A percentile compares a stretch with the other conserved stretches of the same genome.
Conservation (phyloP, 1,284 basidiomycete species). For the Sporisorium scitamineum region DNA sequence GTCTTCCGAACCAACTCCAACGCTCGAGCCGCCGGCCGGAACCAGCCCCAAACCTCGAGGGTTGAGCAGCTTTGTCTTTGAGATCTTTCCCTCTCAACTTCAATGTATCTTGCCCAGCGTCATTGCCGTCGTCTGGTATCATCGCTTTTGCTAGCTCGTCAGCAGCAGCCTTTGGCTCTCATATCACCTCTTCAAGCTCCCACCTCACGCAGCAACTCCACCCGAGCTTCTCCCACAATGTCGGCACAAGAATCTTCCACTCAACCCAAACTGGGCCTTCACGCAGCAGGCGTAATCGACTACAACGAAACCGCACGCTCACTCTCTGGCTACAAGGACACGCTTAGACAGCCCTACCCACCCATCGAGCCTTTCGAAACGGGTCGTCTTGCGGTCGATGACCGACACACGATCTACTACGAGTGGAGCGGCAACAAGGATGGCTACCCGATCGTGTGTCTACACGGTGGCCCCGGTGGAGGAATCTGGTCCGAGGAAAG, state of each 20-base stretch:
- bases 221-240: constrained; percentile 10
- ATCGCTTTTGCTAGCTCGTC: background rate
- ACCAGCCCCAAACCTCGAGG: background rate
- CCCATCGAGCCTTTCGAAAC: constrained; percentile 59
- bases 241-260: background rate
- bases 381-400: constrained; percentile 52
- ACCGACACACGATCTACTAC: constrained; percentile 59
- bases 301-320: constrained; percentile 47
- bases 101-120: constrained; percentile 16
- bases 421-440: constrained; percentile 58
- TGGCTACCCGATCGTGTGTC: constrained; percentile 61
- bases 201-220: background rate
- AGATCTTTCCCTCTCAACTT: constrained; percentile 4
- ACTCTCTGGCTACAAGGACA: constrained; percentile 43
- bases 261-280: constrained; percentile 35
- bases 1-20: constrained; percentile 27
- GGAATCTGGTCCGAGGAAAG: constrained; percentile 56
- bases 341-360: constrained; percentile 54
- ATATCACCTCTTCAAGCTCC: background rate
- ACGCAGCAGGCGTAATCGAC: constrained; percentile 41
- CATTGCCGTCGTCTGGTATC: background rate
- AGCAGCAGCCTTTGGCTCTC: background rate
- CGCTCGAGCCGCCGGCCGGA: constrained; percentile 17
- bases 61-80: background rate
- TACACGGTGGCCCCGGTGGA: constrained; percentile 68